Evolutionary conservation across 805 yeast species (phyloP), one percentile per base, ranked within the genome.

Genomic region (Nakazawaea sp.): DNA sequence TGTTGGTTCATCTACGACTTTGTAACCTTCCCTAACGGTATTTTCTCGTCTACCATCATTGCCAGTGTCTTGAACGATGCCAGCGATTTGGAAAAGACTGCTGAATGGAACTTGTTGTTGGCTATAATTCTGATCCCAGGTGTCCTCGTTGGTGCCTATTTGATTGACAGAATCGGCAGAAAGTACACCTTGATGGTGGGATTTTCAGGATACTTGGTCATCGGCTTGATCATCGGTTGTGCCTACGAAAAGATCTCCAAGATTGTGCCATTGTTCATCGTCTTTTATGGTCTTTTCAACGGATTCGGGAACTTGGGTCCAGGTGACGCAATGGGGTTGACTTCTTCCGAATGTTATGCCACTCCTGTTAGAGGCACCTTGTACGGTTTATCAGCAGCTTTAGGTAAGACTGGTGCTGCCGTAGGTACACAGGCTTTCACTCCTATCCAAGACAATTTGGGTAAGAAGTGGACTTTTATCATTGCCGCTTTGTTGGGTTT

Each of bases 351-450:
- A 56, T 66, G 75, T 4, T 83, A 68, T 48, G 88, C 92, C 15
- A 80, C 89, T 6, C 82, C 85, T 11, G 75, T 83, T 30, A 68
- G 92, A 56, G 90, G 89, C 27, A 78, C 87, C 1, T 64, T 73
- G 34, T 83, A 83, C 49, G 90, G 90, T 27, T 47, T 83, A 17
- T 70, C 82, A 32, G 92, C 92, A 27, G 92, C 89, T 3, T 62
- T 81, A 33, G 92, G 92, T 40, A 83, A 83, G 56, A 81, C 80
- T 18, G 94, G 92, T 40, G 92, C 90, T n/a, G 88, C 81, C 17
- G 77, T 81, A 16, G 92, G 92, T 20, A 81, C 88, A 18, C 73
- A 78, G 53, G 70, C 71, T 13, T 83, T 84, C 59, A 73, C 78
- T 8, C 82, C 86, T 13, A 81, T 83, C 46, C 75, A 78, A 57